Evolutionary conservation across 495 filamentous ascomycete species (phyloP), one percentile per base, ranked within the genome.

Genomic region (Bathelium albidoporum): DNA sequence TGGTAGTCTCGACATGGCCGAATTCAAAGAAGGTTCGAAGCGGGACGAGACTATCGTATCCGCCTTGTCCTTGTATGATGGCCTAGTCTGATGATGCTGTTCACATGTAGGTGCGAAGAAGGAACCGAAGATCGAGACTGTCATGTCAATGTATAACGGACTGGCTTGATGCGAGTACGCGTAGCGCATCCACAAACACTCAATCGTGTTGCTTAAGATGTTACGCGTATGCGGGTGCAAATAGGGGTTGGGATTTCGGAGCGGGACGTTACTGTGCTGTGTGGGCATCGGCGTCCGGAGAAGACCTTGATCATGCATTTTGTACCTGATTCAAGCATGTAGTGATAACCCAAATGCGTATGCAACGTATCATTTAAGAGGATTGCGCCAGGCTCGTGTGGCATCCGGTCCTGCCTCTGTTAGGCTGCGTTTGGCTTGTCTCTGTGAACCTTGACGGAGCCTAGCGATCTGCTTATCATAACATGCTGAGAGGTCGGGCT

Each of bases 1-100:
- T 71, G 88, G 92, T 64, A 90, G 86, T 72, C 78, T 96, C 60
- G 87, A 94, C 75, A 89, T 96, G 82, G 86, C 91, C 59, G 94
- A 98, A 75, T 98, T 98, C 81, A 97, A 97, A 76, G 94, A 97
- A 76, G 94, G 95, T 70, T 95, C 90, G 77, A 95, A 97, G 80
- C 89, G 91, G 43, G 94, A 98, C 74, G 93, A 96, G 76, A 98
- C 95, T n/a, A 98, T 98, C 73, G 94, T 98, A 43, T 96, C 90
- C 55, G 94, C 95, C 14, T 79, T 98, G 68, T 96, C 92, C 59
- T 81, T 98, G 63, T 98, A 98, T 70, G 94, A 98, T 75, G 94
- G 94, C 18, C 77, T 97, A 65, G 94, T 97, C 71, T 97, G 55
- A 66, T 55, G 49, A 9, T 2, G 9, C 24, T 16, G 49, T 55